Conservation (phyloP, 176 grass and related monocot genomes). For the Musa itinerans region DNA sequence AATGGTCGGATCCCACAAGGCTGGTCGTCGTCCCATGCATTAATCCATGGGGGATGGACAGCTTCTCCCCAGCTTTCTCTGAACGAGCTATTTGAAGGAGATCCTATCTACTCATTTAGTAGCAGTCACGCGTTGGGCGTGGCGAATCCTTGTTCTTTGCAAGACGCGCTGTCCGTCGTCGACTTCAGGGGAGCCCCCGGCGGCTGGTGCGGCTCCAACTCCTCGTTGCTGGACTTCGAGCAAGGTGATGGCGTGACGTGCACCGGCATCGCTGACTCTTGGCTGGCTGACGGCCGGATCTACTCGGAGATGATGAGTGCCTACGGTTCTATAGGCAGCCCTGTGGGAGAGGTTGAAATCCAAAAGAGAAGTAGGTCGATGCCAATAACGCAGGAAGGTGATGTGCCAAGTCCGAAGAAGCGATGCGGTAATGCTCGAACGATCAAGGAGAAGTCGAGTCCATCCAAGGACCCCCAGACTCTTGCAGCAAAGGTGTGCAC, state of each 20-base stretch:
- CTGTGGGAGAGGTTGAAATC: neutral
- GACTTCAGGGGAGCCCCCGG: neutral
- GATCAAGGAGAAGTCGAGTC: slow-evolving; percentile 29
- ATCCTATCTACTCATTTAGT: too few relatives aligned
- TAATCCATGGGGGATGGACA: too few relatives aligned
- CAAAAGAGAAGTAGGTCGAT: slow-evolving; percentile 26
- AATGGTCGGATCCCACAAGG: too few relatives aligned
- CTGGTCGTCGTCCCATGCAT: too few relatives aligned
- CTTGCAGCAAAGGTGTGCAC: slow-evolving; percentile 54
- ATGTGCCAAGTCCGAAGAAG: slow-evolving; percentile 48
- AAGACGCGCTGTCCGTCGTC: neutral
- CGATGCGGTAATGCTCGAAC: slow-evolving; percentile 48
- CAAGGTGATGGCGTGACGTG: neutral
- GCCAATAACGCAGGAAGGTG: slow-evolving; percentile 28
- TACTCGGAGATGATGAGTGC: slow-evolving; percentile 18
- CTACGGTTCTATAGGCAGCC: slow-evolving; percentile 7
- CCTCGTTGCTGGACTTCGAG: slow-evolving; percentile 35
- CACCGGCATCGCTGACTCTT: slow-evolving; percentile 18
- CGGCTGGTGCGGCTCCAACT: slow-evolving; percentile 14
- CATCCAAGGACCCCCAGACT: slow-evolving; percentile 58
- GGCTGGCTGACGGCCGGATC: slow-evolving; percentile 27
- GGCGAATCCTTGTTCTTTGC: neutral
- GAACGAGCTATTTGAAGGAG: too few relatives aligned
- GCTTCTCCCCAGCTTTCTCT: too few relatives aligned
- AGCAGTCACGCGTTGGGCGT: too few relatives aligned